Evolutionary conservation across 345 rosid genomes (phyloP), one percentile per base, ranked within the genome.

Genomic region (Eucalyptus paniculata): DNA sequence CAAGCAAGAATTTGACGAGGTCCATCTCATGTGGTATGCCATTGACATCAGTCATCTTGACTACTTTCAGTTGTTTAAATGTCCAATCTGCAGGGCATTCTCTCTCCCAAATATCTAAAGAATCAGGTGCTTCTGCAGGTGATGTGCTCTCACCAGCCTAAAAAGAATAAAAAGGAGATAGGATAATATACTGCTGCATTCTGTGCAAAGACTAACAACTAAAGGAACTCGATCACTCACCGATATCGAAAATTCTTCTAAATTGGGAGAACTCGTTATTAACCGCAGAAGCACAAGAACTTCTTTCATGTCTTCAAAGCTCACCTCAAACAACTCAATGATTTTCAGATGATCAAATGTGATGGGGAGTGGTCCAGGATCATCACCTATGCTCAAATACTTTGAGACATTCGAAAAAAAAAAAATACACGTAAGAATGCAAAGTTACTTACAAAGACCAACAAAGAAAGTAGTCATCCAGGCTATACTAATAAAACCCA

Each of bases 381-480:
- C 94, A 92, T 94, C 91, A 89, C 99, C 99, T 92, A 97, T 91
- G 88, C 99, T 98, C 94, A 98, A 95, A 92, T 96, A 98, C 99
- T 96, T 88, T 4, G 60, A 81, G 86, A 23, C 69, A 82, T 50
- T 37, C 87, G 34, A 18, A 26, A 34, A 50, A 54, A 50, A 34
- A 58, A 37, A 86, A 88, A 60, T 14, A 88, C 53, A 88, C 2
- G 2, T 34, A 54, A 34, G 53, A 88, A 82, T 40, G n/a, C 65
- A 50, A 19, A 50, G 24, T 53, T 26, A n/a, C 88, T 30, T 51
- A 40, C 26, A 88, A 23, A 88, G 54, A 88, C 49, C 21, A 88
- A 69, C 3, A n/a, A 28, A 21, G 67, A 53, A 86, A n/a, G 67
- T n/a, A 45, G 17, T 50, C 40, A 86, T 47, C 7, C 56, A 6